Evolutionary conservation across 129 eudicot species (phyloP), one percentile per base, ranked within the genome.

Genomic region (Saposhnikovia divaricata): DNA sequence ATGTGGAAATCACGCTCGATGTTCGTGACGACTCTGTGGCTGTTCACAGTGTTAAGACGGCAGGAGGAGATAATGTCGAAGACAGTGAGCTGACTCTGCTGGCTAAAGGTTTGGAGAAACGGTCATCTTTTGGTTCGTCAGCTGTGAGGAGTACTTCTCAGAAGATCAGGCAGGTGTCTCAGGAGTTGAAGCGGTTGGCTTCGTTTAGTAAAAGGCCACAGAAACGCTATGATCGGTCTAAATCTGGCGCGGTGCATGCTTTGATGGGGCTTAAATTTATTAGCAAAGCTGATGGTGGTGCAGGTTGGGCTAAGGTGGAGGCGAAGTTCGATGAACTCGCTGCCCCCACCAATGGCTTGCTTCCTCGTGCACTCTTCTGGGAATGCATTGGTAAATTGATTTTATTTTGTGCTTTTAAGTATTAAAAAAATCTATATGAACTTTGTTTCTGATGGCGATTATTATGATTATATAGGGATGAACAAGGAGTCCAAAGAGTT

Each of bases 1-100:
- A 88, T 53, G 97, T 90, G 4, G 97, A 92, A 43, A 90, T 90
- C 87, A 90, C 96, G 27, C 87, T 92, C 77, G 95, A 90, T 61
- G 90, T 92, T n/a, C 83, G 88, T 7, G 97, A 92, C 8, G 97
- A 90, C 79, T 87, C 91, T n/a, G 93, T 92, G 75, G 96, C 95
- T 18, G 87, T 90, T 2, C 97, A 92, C 80, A 92, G 97, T 72
- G 91, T 92, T 5, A 92, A 85, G 79, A 81, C 88, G 10, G 90
- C 90, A n/a, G 85, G 84, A 2, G 97, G 97, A 3, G 93, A 55
- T 25, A 86, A 85, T 69, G 79, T 85, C 34, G 93, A 92, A 80
- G 93, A 92, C 46, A 89, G 87, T 0, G 96, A 92, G 86, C 84
- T 92, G 63, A 61, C 91, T 5, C 25, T 87, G 50, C 63, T 90